Conservation (phyloP, 2,329 filamentous ascomycete species). For the Trichoderma arundinaceum region DNA sequence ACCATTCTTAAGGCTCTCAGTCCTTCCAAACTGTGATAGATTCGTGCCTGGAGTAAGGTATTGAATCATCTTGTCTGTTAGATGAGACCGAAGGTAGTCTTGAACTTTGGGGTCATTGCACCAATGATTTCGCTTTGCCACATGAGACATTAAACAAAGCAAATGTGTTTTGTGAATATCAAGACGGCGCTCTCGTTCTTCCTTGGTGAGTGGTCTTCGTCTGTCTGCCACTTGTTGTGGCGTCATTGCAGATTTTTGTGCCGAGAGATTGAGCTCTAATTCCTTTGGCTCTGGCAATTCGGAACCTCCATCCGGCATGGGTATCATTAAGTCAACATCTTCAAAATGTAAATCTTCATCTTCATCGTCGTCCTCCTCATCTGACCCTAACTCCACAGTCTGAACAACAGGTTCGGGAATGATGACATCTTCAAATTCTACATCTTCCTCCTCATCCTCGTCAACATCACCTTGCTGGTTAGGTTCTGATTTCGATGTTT, state of each 20-base stretch:
- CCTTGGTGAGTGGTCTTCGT: slow-evolving; percentile 59
- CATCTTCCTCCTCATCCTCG: slow-evolving; percentile 48
- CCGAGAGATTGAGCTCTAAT: slow-evolving; percentile 60
- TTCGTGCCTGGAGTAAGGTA: slow-evolving; percentile 72
- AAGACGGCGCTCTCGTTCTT: slow-evolving; percentile 63
- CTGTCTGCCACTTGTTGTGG: slow-evolving; percentile 46
- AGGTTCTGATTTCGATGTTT: neutral
- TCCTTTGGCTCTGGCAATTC: slow-evolving; percentile 42
- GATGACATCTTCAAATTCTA: slow-evolving; percentile 58
- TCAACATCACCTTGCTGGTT: slow-evolving; percentile 38
- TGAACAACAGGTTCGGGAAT: slow-evolving; percentile 57
- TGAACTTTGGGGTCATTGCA: slow-evolving; percentile 80
- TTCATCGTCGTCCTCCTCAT: slow-evolving; percentile 50
- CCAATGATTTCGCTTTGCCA: slow-evolving; percentile 81
- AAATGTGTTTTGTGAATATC: slow-evolving; percentile 87
- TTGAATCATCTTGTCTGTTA: slow-evolving; percentile 68
- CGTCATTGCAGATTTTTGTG: slow-evolving; percentile 47
- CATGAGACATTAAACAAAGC: slow-evolving; percentile 80
- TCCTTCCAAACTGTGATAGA: slow-evolving; percentile 74
- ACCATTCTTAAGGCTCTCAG: slow-evolving; percentile 78
- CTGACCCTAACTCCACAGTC: slow-evolving; percentile 57
- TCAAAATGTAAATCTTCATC: slow-evolving; percentile 55
- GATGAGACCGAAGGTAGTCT: slow-evolving; percentile 64
- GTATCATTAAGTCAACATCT: slow-evolving; percentile 52
- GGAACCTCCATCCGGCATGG: slow-evolving; percentile 37